Percentiles rank a stretch among this genome's conserved stretches.
phyloP scores from a whole-genome alignment of 345 rosid species.

The Triadica sebifera region DNA sequence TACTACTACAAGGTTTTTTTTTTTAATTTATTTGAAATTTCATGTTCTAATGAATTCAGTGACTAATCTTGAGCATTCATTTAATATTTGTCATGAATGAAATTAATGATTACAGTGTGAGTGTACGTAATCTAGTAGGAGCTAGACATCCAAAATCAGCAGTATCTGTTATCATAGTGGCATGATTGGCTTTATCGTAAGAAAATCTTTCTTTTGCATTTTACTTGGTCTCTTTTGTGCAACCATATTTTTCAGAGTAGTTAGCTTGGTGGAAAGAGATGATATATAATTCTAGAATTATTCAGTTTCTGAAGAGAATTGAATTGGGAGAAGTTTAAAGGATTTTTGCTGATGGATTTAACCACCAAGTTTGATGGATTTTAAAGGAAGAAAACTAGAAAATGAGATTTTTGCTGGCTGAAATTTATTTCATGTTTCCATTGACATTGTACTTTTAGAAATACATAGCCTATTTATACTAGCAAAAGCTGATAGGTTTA shows the following conservation, averaged over 20 bases:
- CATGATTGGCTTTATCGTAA: too few species aligned
- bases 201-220: background rate
- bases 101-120: constrained; percentile 38
- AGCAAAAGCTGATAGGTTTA: background rate
- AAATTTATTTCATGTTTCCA: background rate
- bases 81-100: background rate
- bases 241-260: background rate
- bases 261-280: background rate
- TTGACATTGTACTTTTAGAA: background rate
- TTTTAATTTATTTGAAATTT: too few species aligned
- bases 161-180: constrained; percentile 42
- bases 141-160: constrained; percentile 71
- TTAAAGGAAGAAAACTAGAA: background rate
- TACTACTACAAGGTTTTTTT: constrained; percentile 24
- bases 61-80: background rate
- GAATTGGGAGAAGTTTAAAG: background rate
- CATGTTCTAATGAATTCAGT: background rate
- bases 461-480: background rate
- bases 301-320: background rate
- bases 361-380: background rate
- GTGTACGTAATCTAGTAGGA: constrained; percentile 71
- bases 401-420: too few species aligned
- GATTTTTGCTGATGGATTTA: background rate
- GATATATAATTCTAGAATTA: background rate
- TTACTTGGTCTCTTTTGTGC: background rate